Base-by-base conservation (phyloP, 805 yeast genomes). In the Yarrowia hollandica region DNA sequence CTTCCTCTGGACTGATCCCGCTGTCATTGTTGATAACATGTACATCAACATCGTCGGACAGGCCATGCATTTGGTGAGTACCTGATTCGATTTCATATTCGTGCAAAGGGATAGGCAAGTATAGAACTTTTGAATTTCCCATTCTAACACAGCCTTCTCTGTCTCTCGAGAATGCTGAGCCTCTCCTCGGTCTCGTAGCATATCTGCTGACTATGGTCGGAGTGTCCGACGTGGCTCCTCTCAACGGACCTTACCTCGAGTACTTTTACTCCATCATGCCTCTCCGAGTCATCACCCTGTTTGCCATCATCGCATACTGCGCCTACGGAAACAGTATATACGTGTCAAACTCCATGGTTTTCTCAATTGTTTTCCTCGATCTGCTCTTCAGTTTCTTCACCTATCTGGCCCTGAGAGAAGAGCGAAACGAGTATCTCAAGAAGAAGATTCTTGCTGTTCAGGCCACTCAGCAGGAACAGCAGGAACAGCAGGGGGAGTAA, bases 361-460 rank as follows among this genome's bases (percentile, higher is more conserved):
- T 72, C 55, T 57, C 69, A 21, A 65, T 62, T 44, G 65, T 67
- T 23, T 71, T 72, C 38, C 22, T 64, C 21, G 75, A 72, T 59
- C 60, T 69, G 31, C 38, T 71, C 9, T 19, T 71, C 46, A 69
- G 70, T 58, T 72, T 71, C 37, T 61, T 65, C 62, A 62, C 67
- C 19, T 71, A 64, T 52, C 33, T 63, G 5, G 59, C 67, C 3
- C 65, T 69, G 11, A 64, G 75, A 5, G 75, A 72, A 46, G 74
- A 72, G 64, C 64, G 67, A 21, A 72, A 72, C 60, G 75, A 72
- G 60, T 18, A 42, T 18, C 44, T 52, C n/a, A 38, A 52, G 58
- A 23, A 35, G 44, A 35, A 37, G 44, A 52, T 52, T 16, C 26
- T 48, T 11, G 39, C 55, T 11, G 39, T 21, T 15, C 55, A 48